These are phyloP conservation scores for Aspergillus persii DNA, from an alignment of 2,329 filamentous ascomycete genomes.

Conservation along the genomic window DNA sequence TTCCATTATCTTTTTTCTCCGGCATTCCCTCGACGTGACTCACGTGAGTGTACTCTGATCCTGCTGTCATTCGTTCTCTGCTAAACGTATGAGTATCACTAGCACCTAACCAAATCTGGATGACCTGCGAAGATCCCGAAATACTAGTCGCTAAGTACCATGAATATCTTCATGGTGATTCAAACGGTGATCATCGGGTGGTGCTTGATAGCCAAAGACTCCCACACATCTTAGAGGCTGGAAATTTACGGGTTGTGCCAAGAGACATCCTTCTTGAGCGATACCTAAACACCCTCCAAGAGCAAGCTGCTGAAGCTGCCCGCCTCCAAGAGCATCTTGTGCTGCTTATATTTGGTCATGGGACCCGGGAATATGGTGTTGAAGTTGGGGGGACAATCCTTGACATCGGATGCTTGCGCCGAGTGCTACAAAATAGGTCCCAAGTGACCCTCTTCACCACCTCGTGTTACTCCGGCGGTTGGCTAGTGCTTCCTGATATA, in stretches of 20 bases:
- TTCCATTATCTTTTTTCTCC: slow-evolving; percentile 6
- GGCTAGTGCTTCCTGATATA: slow-evolving; percentile 1
- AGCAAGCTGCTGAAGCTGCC: slow-evolving; percentile 9
- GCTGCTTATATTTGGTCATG: slow-evolving; percentile 8
- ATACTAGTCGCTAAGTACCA: slow-evolving; percentile 4
- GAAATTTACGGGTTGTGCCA: slow-evolving; percentile 10
- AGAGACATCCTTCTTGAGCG: slow-evolving; percentile 7
- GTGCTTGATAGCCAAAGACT: slow-evolving; percentile 7
- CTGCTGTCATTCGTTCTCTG: not conserved
- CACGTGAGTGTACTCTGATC: not conserved
- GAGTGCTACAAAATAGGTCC: no score
- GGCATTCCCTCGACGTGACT: not conserved
- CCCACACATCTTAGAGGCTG: not conserved
- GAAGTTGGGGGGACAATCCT: not conserved
- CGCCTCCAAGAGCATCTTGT: slow-evolving; percentile 2
- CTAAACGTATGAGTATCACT: not conserved
- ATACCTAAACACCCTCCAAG: slow-evolving; percentile 8
- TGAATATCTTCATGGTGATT: slow-evolving; percentile 12
- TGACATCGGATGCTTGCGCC: not conserved
- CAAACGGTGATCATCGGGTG: slow-evolving; percentile 7
- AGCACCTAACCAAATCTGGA: slow-evolving; percentile 3
- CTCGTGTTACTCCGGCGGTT: slow-evolving; percentile 6
- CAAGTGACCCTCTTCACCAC: not conserved
- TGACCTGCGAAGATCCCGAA: not conserved
- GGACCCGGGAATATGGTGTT: slow-evolving; percentile 1